A percentile compares a stretch with the other conserved stretches of the same genome.
Evolutionary conservation across 169 alveolate species (phyloP).

Genomic region (Plasmodium inui): DNA sequence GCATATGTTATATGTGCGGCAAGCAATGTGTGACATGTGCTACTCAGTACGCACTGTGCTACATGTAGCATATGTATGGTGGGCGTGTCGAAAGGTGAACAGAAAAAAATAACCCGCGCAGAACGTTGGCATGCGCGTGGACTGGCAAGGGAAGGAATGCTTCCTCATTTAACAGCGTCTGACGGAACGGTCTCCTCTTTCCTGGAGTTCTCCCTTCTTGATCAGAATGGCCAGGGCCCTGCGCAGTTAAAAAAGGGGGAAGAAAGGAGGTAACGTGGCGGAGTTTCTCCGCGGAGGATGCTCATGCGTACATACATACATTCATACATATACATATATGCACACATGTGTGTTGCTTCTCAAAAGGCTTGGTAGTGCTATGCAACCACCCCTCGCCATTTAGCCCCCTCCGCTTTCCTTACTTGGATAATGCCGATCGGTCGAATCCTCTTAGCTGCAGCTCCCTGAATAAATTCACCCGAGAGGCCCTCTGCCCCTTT

Average conservation of each 20-base stretch:
- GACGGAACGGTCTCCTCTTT: conserved; percentile 89
- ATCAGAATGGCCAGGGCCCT: conserved; percentile 88
- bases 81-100: conserved; percentile 3
- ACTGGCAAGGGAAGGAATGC: background rate
- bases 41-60: no score
- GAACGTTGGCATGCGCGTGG: background rate
- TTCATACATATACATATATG: background rate
- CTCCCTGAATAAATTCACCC: conserved; percentile 85
- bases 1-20: background rate
- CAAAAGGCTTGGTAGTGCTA: background rate
- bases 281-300: background rate
- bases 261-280: background rate
- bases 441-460: conserved; percentile 86
- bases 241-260: background rate
- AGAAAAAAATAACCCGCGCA: background rate
- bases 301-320: background rate
- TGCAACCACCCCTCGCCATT: background rate
- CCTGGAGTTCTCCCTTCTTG: conserved; percentile 87
- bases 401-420: background rate
- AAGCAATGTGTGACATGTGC: background rate
- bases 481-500: conserved; percentile 87
- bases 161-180: conserved; percentile 78
- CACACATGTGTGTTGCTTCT: background rate
- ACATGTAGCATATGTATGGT: background rate
- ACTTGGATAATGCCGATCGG: conserved; percentile 81